Evolutionary conservation across 768 basidiomycete genomes (phyloP).

Genomic region (Russula lepida): DNA sequence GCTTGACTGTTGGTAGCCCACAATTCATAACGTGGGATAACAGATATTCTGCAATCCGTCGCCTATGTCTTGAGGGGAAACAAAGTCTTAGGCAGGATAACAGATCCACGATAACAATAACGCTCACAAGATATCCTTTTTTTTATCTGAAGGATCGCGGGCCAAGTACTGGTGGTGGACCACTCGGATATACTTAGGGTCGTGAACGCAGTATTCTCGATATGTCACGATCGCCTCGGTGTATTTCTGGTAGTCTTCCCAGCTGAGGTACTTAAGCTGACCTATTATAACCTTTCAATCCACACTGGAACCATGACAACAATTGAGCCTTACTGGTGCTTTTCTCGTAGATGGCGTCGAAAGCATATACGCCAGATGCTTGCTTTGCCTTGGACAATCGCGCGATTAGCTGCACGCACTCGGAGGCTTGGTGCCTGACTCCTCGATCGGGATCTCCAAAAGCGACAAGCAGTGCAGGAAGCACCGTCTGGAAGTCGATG

Average conservation of each 20-base stretch:
- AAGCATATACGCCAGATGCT: conserved; percentile 54
- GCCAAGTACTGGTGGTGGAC: conserved; percentile 54
- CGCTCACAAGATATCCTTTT: conserved; percentile 47
- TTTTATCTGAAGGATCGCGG: conserved; percentile 42
- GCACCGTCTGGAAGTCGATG: conserved; percentile 72
- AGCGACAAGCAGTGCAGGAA: conserved; percentile 61
- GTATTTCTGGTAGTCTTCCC: conserved; percentile 54
- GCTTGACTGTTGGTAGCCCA: conserved; percentile 38
- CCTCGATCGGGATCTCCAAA: conserved; percentile 38
- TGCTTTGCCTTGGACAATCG: conserved; percentile 34
- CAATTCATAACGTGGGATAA: conserved; percentile 70
- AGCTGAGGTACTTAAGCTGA: conserved; percentile 60
- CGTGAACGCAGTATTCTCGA: conserved; percentile 50
- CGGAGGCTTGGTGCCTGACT: conserved; percentile 44
- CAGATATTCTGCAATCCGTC: conserved; percentile 64
- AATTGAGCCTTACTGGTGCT: conserved; percentile 38
- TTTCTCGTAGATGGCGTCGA: conserved; percentile 65
- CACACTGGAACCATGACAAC: neutral
- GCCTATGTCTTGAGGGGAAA: conserved; percentile 51
- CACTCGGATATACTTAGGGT: conserved; percentile 45
- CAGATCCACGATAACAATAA: neutral
- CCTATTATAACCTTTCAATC: conserved; percentile 24
- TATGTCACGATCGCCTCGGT: conserved; percentile 41
- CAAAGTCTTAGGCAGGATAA: neutral
- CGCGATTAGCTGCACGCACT: conserved; percentile 44